A percentile compares a stretch with the other conserved stretches of the same genome.
phyloP scores from a whole-genome alignment of 2,329 filamentous ascomycete species.

The Sphaceloma murrayae region DNA sequence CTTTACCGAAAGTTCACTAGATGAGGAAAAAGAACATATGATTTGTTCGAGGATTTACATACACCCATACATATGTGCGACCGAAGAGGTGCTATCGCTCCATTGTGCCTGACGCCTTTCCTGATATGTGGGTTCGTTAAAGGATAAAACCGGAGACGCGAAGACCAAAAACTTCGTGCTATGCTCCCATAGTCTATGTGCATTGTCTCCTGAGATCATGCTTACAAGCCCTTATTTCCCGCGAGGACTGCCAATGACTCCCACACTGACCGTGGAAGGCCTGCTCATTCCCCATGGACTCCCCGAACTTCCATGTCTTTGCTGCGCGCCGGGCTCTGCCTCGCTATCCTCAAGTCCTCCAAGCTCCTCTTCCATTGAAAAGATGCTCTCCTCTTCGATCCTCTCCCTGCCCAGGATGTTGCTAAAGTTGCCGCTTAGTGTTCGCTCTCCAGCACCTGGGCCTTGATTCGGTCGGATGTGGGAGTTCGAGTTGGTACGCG shows the following conservation, averaged over 20 bases:
- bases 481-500: neutral
- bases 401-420: slow-evolving; percentile 23
- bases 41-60: too few relatives aligned
- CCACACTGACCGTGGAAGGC: neutral
- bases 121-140: too few relatives aligned
- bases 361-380: slow-evolving; percentile 27
- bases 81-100: too few relatives aligned
- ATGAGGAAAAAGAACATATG: too few relatives aligned
- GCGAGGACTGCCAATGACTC: slow-evolving; percentile 10
- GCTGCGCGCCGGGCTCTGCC: slow-evolving; percentile 5
- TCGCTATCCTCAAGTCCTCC: slow-evolving; percentile 44
- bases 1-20: too few relatives aligned
- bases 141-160: too few relatives aligned
- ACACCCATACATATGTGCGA: too few relatives aligned
- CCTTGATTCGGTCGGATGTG: slow-evolving; percentile 16
- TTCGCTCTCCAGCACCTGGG: slow-evolving; percentile 19
- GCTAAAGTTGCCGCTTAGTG: slow-evolving; percentile 22
- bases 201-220: neutral
- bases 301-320: slow-evolving; percentile 1
- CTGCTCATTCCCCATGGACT: neutral
- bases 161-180: too few relatives aligned
- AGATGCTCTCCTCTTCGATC: slow-evolving; percentile 27
- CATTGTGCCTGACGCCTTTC: too few relatives aligned
- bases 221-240: neutral
- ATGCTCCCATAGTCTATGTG: too few relatives aligned